Conservation (phyloP, 2,329 filamentous ascomycete genomes). For the Aspergillus versicolor region DNA sequence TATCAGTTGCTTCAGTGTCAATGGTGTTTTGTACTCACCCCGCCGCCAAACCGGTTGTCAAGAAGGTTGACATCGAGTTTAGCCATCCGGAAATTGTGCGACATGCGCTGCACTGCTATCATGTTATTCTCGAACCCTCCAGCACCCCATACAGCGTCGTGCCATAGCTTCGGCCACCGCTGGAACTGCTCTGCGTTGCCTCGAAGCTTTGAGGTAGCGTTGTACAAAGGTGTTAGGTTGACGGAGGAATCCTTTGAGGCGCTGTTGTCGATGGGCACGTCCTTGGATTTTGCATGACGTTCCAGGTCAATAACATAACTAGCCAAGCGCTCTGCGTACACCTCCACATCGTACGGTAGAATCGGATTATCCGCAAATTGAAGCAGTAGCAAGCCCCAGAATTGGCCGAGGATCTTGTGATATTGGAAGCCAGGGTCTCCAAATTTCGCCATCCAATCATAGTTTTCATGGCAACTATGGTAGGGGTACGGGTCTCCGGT, state of each 20-base stretch:
- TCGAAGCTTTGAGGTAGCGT: conserved; percentile 63
- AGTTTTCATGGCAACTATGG: conserved; percentile 86
- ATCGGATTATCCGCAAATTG: conserved; percentile 81
- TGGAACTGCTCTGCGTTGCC: conserved; percentile 65
- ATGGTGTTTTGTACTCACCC: conserved; percentile 56
- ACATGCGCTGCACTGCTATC: conserved; percentile 65
- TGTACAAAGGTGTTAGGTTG: conserved; percentile 59
- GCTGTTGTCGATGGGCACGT: conserved; percentile 32
- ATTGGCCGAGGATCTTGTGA: conserved; percentile 74
- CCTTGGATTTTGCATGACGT: conserved; percentile 61
- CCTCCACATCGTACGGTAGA: conserved; percentile 74
- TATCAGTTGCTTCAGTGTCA: background rate
- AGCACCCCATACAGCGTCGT: conserved; percentile 65
- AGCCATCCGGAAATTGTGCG: conserved; percentile 76
- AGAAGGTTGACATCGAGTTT: conserved; percentile 80
- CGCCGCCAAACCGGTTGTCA: conserved; percentile 69
- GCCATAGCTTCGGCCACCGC: conserved; percentile 76
- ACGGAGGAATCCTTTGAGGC: conserved; percentile 35
- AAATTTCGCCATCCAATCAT: conserved; percentile 76
- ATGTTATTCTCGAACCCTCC: conserved; percentile 74
- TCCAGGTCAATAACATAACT: conserved; percentile 67
- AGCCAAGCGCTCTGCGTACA: conserved; percentile 67
- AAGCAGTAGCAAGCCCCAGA: conserved; percentile 78
- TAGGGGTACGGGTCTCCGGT: conserved; percentile 65
- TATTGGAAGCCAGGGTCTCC: conserved; percentile 82